Base-by-base conservation (phyloP, 495 filamentous ascomycete species). In the Neurospora sp. region DNA sequence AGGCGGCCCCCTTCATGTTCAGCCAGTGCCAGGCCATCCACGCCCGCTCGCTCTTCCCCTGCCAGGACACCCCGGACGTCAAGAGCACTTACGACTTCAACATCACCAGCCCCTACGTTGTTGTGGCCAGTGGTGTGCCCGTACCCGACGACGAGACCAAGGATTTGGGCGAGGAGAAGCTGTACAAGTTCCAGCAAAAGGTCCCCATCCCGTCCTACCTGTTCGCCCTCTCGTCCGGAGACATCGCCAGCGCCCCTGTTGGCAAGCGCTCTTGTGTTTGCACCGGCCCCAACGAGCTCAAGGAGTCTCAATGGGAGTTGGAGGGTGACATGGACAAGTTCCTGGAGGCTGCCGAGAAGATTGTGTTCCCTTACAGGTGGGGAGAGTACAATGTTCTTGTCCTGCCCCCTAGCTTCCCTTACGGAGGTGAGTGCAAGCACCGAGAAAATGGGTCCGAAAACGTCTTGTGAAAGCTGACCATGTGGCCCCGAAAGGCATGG, bases 1-100 rank as follows among this genome's bases (percentile, higher is more conserved):
- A 92, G 81, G 94, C 94, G 77, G 90, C 93, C 75, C 95, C 95
- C 8, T 98, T 97, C 79, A 96, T 98, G 90, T 98, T 97, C 85
- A 95, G 93, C 44, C 95, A 98, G 88, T 97, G 94, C 81, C 95
- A 99, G 84, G 94, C 94, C 45, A 99, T 99, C 75, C 93, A 98
- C 76, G 93, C 92, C 37, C 88, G 95, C 69, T 97, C 93, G 31
- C 86, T 98, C 71, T 97, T 97, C 81, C 96, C 96, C 14, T 98
- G 94, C 81, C 95, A 99, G 84, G 95, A 99, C 81, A 98, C 96
- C 0, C 95, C 95, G 35, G 93, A 96, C 79, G 90, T 98, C 73
- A 99, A 99, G 82, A 92, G 90, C 53, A 94, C 93, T 5, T 93
- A 94, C 82, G 87, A 90, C 71, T 97, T 98, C 82, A 91, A 90